Evolutionary conservation across 208 protist genomes (phyloP).

Genomic region (Leishmania aethiopica): DNA sequence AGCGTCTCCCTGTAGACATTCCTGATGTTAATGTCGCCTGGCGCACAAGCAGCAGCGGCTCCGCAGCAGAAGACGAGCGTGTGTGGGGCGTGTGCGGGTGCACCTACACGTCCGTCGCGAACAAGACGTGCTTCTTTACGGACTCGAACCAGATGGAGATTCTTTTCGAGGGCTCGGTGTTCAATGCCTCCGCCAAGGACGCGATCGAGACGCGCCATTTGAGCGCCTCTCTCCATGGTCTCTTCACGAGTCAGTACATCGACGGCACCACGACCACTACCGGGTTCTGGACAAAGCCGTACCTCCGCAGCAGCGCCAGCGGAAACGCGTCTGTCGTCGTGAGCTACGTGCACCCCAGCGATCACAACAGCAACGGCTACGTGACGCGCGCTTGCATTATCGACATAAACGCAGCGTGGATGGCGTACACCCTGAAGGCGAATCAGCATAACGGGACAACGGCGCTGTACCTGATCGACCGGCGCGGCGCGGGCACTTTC

Average conservation of each 20-base stretch:
- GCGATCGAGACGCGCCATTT: constrained; percentile 17
- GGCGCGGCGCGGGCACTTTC: constrained; percentile 39
- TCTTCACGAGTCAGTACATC: constrained; percentile 34
- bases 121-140: constrained; percentile 48
- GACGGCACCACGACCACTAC: constrained; percentile 5
- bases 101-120: constrained; percentile 21
- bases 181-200: constrained; percentile 9
- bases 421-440: constrained; percentile 26
- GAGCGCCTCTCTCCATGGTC: constrained; percentile 16
- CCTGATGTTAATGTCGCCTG: neutral
- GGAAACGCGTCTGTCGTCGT: constrained; percentile 16
- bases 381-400: constrained; percentile 39
- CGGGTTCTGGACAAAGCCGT: constrained; percentile 51
- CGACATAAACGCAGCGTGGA: constrained; percentile 36
- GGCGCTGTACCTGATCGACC: constrained; percentile 48
- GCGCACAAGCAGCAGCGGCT: neutral
- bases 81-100: constrained; percentile 48
- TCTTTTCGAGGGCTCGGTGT: constrained; percentile 30
- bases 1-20: neutral
- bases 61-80: neutral
- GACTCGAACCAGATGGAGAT: constrained; percentile 28
- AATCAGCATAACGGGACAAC: constrained; percentile 39
- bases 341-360: constrained; percentile 49
- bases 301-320: constrained; percentile 33
- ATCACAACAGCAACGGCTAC: constrained; percentile 19